Conservation (phyloP, 116 monocot genomes). For the Papilionanthe hybrid region DNA sequence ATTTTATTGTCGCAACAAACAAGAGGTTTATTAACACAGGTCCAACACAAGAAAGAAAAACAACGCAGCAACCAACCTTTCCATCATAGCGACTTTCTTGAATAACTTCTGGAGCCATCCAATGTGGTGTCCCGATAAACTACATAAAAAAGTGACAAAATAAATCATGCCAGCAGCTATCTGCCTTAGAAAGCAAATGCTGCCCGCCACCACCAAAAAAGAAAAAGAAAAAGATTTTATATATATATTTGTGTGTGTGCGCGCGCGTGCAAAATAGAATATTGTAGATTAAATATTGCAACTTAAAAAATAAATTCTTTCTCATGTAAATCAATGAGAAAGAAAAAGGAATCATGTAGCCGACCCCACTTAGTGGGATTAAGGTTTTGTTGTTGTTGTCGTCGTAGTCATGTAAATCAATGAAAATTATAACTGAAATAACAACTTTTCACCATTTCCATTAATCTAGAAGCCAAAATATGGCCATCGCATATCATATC, state of each 20-base stretch:
- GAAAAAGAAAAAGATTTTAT: no score
- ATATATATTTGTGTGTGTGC: no score
- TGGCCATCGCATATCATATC: background rate
- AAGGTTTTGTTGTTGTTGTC: no score
- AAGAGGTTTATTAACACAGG: background rate
- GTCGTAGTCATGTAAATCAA: conserved; percentile 1
- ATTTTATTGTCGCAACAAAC: background rate
- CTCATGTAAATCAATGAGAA: background rate
- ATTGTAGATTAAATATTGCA: background rate
- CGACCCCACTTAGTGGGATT: no score
- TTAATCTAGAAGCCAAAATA: background rate
- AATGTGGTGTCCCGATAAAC: conserved; percentile 99
- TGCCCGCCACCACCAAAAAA: background rate
- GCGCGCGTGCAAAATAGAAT: background rate
- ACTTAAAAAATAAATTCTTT: background rate
- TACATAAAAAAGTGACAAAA: conserved; percentile 22
- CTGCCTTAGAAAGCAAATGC: background rate
- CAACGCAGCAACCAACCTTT: conserved; percentile 44
- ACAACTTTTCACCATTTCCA: background rate
- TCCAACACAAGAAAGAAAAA: background rate
- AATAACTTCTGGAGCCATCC: conserved; percentile 99
- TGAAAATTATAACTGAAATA: background rate
- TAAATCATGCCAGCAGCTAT: background rate
- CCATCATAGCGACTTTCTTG: conserved; percentile 99
- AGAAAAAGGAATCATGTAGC: no score